Percentiles rank a stretch among this genome's conserved stretches.
Conservation (phyloP, 1,284 basidiomycete genomes). For the Coriolopsis trogii region DNA sequence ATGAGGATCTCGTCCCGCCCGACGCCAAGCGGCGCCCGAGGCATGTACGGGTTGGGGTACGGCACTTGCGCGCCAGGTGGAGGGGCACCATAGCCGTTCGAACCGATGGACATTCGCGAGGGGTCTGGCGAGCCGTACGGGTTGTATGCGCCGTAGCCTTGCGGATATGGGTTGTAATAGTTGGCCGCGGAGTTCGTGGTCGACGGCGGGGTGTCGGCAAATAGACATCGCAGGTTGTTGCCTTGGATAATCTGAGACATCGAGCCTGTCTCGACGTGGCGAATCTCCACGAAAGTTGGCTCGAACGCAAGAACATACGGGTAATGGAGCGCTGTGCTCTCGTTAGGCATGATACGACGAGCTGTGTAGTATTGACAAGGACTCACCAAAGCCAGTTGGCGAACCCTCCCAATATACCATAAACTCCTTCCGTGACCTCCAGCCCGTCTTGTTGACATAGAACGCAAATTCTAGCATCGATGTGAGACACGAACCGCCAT, state of each 20-base stretch:
- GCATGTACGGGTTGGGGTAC: conserved; percentile 46
- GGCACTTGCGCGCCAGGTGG: conserved; percentile 18
- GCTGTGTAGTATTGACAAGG: background rate
- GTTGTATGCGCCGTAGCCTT: conserved; percentile 37
- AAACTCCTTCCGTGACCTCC: conserved; percentile 89
- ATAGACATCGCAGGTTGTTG: conserved; percentile 85
- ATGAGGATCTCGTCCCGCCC: conserved; percentile 79
- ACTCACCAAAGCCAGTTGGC: conserved; percentile 91
- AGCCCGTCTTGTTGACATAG: conserved; percentile 97
- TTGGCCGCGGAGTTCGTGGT: conserved; percentile 50
- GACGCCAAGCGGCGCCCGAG: conserved; percentile 41
- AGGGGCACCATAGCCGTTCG: conserved; percentile 46
- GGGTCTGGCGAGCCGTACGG: conserved; percentile 38
- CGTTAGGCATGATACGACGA: background rate
- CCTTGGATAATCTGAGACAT: conserved; percentile 97
- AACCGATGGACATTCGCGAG: conserved; percentile 21
- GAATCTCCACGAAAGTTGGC: conserved; percentile 94
- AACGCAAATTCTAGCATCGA: conserved; percentile 89
- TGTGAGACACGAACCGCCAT: conserved; percentile 4
- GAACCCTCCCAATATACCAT: conserved; percentile 97
- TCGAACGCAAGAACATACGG: conserved; percentile 98
- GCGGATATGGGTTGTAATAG: conserved; percentile 34
- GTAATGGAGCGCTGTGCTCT: conserved; percentile 82
- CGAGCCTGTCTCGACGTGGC: conserved; percentile 91
- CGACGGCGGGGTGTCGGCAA: conserved; percentile 94